Percentiles rank a stretch among this genome's conserved stretches.
These are phyloP conservation scores for Citrus mangshanensis DNA, from an alignment of 345 rosid genomes.

Conservation along the genomic window DNA sequence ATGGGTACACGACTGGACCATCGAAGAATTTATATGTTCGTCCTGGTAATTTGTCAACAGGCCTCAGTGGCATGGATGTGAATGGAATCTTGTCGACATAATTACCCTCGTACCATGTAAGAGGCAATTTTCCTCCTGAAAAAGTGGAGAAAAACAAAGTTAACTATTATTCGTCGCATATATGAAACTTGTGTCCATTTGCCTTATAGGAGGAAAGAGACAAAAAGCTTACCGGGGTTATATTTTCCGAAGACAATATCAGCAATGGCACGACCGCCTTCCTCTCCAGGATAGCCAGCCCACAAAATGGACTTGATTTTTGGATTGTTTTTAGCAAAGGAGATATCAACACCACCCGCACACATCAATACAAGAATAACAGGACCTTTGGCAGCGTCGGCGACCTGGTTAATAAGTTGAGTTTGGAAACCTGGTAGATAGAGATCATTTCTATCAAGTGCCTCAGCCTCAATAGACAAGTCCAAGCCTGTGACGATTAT, in stretches of 20 bases:
- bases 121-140: slow-evolving; percentile 54
- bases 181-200: no score
- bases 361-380: slow-evolving; percentile 60
- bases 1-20: slow-evolving; percentile 46
- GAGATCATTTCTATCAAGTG: slow-evolving; percentile 44
- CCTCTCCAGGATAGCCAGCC: slow-evolving; percentile 71
- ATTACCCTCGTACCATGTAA: slow-evolving; percentile 42
- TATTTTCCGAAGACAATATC: slow-evolving; percentile 58
- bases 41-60: slow-evolving; percentile 33
- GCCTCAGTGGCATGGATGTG: slow-evolving; percentile 52
- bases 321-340: slow-evolving; percentile 32
- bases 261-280: slow-evolving; percentile 67
- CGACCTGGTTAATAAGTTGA: slow-evolving; percentile 42
- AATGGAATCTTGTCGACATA: slow-evolving; percentile 36
- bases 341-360: slow-evolving; percentile 51
- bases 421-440: slow-evolving; percentile 55
- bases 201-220: no score
- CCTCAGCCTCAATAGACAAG: slow-evolving; percentile 47
- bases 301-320: slow-evolving; percentile 44
- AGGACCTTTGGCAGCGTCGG: slow-evolving; percentile 42
- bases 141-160: background rate
- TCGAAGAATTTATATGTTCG: slow-evolving; percentile 54
- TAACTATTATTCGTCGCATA: no score
- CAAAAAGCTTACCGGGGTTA: slow-evolving; percentile 46
- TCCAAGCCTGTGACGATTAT: slow-evolving; percentile 43